Base-by-base conservation (phyloP, 108 stramenopile species). In the Discostella pseudostelligera region DNA sequence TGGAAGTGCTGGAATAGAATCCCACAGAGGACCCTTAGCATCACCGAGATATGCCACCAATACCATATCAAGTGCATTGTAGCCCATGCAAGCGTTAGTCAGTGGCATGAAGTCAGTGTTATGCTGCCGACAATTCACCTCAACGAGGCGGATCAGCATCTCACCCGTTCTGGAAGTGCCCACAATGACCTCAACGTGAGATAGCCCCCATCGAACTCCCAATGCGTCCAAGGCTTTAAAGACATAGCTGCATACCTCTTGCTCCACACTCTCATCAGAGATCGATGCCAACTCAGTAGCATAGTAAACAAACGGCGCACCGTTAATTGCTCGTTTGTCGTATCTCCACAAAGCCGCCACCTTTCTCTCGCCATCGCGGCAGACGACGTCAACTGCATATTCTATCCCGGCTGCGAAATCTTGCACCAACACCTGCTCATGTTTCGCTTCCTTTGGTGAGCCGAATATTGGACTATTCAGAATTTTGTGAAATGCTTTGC, bases 281-380 rank as follows among this genome's bases (percentile, higher is more conserved):
- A 58, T 62, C 28, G 64, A 36, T 76, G 92, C 82, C n/a, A 96
- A 51, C 70, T 86, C 68, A 28, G 95, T 96, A 0, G 83, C 90
- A 65, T 83, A 93, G 72, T 96, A 95, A 0, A 93, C 90, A 75
- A 91, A 91, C 12, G 83, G 80, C 26, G 81, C 85, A 21, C 89
- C 96, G 70, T 96, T 95, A 48, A 86, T 86, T 5, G 81, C 65
- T 62, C 96, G 81, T 70, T 97, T 97, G 68, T 97, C 97, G 72
- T 97, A 99, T 58, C 81, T 79, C 98, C 98, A 99, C 16, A 99
- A 65, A 8, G 96, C 98, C 24, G 92, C 90, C 40, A 95, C 83
- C 71, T 98, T 96, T 66, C 92, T 84, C 36, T 90, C 83, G 0
- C 97, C 98, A 71, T 93, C 76, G 6, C 82, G 79, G 57, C 81